Conservation (phyloP, 2,329 filamentous ascomycete genomes). For the Pseudopyrenochaeta lycopersici region DNA sequence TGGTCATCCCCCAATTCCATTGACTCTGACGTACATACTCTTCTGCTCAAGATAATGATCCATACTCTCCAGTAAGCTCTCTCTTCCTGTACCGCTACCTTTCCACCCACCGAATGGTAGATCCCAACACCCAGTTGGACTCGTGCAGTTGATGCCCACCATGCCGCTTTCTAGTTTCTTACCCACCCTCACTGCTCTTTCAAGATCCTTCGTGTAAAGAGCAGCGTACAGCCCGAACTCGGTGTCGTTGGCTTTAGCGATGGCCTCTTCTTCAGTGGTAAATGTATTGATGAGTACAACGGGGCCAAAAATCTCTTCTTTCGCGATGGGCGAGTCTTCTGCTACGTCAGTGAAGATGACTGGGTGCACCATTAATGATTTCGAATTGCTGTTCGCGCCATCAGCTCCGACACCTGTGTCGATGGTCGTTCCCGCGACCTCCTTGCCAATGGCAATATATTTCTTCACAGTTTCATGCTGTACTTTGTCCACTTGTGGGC, state of each 20-base stretch:
- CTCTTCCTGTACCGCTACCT: conserved; percentile 34
- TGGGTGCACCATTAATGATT: conserved; percentile 57
- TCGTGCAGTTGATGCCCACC: conserved; percentile 49
- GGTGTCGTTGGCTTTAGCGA: conserved; percentile 48
- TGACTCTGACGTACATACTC: conserved; percentile 31
- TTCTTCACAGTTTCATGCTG: conserved; percentile 33
- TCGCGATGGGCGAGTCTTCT: conserved; percentile 49
- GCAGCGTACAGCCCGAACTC: conserved; percentile 51
- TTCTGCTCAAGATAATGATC: conserved; percentile 38
- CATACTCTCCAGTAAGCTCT: conserved; percentile 38
- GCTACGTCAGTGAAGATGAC: conserved; percentile 58
- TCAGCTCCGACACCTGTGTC: conserved; percentile 46
- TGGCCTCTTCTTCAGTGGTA: conserved; percentile 45
- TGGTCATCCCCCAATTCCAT: conserved; percentile 15
- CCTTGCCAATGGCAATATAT: conserved; percentile 51
- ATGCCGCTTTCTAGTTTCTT: conserved; percentile 49
- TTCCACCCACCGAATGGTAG: conserved; percentile 40
- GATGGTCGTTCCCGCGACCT: conserved; percentile 47
- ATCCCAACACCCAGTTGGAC: conserved; percentile 33
- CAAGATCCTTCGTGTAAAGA: conserved; percentile 46
- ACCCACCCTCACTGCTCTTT: conserved; percentile 43
- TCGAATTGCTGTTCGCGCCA: conserved; percentile 33
- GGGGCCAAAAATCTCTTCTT: conserved; percentile 51
- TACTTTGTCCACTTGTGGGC: conserved; percentile 33
- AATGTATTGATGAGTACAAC: conserved; percentile 50